A percentile compares a stretch with the other conserved stretches of the same genome.
Conservation (phyloP, 2,329 filamentous ascomycete species). For the Colletotrichum noveboracense region DNA sequence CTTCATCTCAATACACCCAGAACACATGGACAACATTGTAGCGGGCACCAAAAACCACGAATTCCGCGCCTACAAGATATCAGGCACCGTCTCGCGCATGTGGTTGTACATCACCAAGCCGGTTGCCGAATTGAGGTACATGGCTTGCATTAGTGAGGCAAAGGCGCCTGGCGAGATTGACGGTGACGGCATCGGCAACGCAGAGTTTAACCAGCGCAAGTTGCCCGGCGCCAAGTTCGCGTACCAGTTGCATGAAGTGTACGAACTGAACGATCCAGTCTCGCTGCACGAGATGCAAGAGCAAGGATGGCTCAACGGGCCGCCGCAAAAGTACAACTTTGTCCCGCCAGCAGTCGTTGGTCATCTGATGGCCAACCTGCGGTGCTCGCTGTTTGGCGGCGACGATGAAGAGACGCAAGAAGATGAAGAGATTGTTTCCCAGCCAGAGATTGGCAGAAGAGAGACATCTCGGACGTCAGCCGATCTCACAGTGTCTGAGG, state of each 20-base stretch:
- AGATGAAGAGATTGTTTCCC: neutral
- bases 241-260: slow-evolving; percentile 62
- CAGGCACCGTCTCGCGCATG: slow-evolving; percentile 59
- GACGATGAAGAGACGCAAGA: slow-evolving; percentile 26
- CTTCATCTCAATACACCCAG: slow-evolving; percentile 54
- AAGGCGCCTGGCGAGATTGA: slow-evolving; percentile 54
- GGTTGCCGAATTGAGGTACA: slow-evolving; percentile 58
- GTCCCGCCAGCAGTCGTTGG: slow-evolving; percentile 63
- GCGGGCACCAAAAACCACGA: slow-evolving; percentile 58
- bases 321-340: slow-evolving; percentile 57
- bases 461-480: neutral
- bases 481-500: slow-evolving; percentile 49
- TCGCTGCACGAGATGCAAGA: slow-evolving; percentile 54
- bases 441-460: neutral
- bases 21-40: slow-evolving; percentile 54
- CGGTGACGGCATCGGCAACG: slow-evolving; percentile 53
- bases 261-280: slow-evolving; percentile 66
- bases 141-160: slow-evolving; percentile 58
- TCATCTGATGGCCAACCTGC: slow-evolving; percentile 62
- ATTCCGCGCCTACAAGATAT: slow-evolving; percentile 61
- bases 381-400: slow-evolving; percentile 51
- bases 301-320: slow-evolving; percentile 57
- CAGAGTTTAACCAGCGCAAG: slow-evolving; percentile 51
- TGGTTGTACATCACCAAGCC: slow-evolving; percentile 64
- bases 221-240: slow-evolving; percentile 45